Base-by-base conservation (phyloP, 345 rosid species). In the Microcos paniculata region DNA sequence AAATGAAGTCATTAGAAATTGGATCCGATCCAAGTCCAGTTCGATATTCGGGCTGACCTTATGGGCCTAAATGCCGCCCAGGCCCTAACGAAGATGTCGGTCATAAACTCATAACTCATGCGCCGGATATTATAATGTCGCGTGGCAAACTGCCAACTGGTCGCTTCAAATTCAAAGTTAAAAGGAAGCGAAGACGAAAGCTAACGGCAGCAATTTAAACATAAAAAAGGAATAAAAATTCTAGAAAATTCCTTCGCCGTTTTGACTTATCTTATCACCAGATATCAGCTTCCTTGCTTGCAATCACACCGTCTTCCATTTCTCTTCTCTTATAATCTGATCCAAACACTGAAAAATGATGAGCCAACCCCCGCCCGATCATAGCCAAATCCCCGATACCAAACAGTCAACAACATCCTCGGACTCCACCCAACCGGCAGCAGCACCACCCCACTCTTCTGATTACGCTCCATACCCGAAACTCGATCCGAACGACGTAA, bases 401-500 rank as follows among this genome's bases (percentile, higher is more conserved):
- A 62, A 75, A 6, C 62, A 75, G 31, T 46, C 77, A 6, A 46
- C 71, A 0, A 45, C 55, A 46, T 46, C 56, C 55, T 61, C 49
- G 52, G 76, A 74, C 35, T 62, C 63, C 61, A 64, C 59, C 18
- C 76, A 33, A 65, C 66, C 21, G 33, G 52, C 76, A 49, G 26
- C 82, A 14, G 51, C 63, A 16, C 61, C 85, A 14, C 51, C 75
- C 15, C 89, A 77, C 74, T 81, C 92, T 69, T 42, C 96, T 15
- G 99, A 95, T 45, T 89, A 95, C 85, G 91, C 98, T 67, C 94
- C 97, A 26, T 95, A 93, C 86, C 99, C 99, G 31, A 90, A 83
- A 81, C 80, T 95, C 78, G 97, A 91, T 35, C 93, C 98, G 12
- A 76, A 81, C 80, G 99, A 93, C 76, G 89, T 90, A 68, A 73